Evolutionary conservation across 345 rosid species (phyloP), one percentile per base, ranked within the genome.

Genomic region (Excoecaria cochinchinensis): DNA sequence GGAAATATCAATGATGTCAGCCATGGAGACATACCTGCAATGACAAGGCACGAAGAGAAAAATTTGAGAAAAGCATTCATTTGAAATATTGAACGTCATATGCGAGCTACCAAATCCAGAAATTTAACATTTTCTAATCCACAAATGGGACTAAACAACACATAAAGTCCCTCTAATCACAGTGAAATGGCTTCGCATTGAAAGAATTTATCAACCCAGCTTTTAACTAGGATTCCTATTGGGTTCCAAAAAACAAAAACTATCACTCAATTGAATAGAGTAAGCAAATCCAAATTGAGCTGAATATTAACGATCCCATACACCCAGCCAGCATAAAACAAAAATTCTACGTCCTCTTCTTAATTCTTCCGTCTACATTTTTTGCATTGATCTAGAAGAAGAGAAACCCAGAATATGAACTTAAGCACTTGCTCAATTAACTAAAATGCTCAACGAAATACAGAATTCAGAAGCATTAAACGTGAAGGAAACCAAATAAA

Each of bases 11-110:
- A 93, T 79, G 74, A 93, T 82, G 83, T 89, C 97, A 66, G 89
- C 95, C 80, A 95, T 83, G n/a, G 93, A 95, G 58, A 90, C 85
- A 48, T 93, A 95, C 86, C 97, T 92, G 82, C 80, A 85, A 66
- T 53, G 70, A 70, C 39, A 70, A 17, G 59, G 53, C n/a, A 53
- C 21, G 6, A 16, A 24, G 7, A 24, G 7, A 56, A 25, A 24
- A 16, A 51, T 38, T 17, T 66, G 39, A 39, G 62, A 67, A 31
- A 19, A 15, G 70, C 46, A 74, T 40, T 53, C 44, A 74, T 39
- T 24, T 40, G 40, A 42, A 74, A 25, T 44, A 31, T 5, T 42
- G 21, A 74, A 66, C 16, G n/a, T 38, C 9, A 68, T 31, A 31
- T 31, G 31, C 31, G 2, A 31, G 31, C 31, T 31, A 31, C 31